These are phyloP conservation scores for Cryphonectria radicalis DNA, from an alignment of 2,329 filamentous ascomycete species.

Conservation along the genomic window DNA sequence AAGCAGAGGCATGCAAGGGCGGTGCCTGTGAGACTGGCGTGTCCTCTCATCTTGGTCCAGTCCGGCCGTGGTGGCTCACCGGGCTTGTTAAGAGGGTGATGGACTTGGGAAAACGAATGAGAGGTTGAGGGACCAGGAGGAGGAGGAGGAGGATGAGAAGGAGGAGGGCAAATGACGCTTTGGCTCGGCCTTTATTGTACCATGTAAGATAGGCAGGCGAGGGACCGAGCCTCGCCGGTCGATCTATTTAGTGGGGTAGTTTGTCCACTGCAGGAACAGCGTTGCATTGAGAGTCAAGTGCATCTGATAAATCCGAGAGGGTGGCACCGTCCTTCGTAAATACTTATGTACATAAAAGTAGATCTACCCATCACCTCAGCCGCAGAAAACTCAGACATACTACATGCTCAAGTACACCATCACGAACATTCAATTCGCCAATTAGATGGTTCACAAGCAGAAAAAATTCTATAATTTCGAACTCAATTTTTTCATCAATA, in stretches of 20 bases:
- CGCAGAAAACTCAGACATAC: neutral
- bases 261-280: neutral
- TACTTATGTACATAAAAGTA: neutral
- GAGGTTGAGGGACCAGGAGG: neutral
- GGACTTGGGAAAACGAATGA: no score
- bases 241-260: neutral
- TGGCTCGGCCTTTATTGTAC: neutral
- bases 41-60: constrained; percentile 23
- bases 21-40: constrained; percentile 28
- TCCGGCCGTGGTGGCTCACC: neutral
- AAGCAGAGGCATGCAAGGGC: constrained; percentile 23
- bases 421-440: no score
- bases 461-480: no score
- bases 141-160: no score
- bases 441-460: no score
- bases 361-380: neutral
- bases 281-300: neutral
- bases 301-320: neutral
- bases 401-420: neutral
- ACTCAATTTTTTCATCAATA: neutral
- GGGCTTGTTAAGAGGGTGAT: neutral
- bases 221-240: neutral
- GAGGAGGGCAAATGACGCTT: no score
- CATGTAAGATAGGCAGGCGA: neutral
- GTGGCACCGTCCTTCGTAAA: neutral